Evolutionary conservation across 345 rosid species (phyloP).

Genomic region (Melastoma malabathricum): DNA sequence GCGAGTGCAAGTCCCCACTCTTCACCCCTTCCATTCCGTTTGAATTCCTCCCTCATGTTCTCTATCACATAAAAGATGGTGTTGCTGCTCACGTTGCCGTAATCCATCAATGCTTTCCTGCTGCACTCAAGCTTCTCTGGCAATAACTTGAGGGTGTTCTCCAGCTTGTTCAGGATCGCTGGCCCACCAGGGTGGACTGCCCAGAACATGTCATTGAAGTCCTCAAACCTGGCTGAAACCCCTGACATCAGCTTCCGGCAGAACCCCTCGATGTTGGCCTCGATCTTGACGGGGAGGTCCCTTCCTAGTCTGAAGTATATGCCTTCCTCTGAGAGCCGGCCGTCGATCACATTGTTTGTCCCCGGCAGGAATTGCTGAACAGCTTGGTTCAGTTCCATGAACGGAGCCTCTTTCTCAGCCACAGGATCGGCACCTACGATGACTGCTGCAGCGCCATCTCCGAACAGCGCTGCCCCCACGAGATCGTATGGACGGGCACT

Average conservation of each 20-base stretch:
- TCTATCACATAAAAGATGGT: constrained; percentile 79
- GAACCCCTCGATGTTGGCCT: constrained; percentile 72
- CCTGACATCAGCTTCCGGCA: constrained; percentile 55
- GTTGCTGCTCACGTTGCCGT: constrained; percentile 85
- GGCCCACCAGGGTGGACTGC: constrained; percentile 96
- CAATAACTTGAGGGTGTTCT: constrained; percentile 35
- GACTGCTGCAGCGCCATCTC: constrained; percentile 86
- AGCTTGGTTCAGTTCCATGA: constrained; percentile 73
- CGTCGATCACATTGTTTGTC: constrained; percentile 68
- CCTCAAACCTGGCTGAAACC: constrained; percentile 18
- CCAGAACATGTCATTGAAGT: constrained; percentile 80
- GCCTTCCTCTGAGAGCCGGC: constrained; percentile 71
- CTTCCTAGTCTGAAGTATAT: constrained; percentile 82
- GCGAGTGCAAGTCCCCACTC: constrained; percentile 93
- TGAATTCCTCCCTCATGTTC: constrained; percentile 67
- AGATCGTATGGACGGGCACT: constrained; percentile 76
- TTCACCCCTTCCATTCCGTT: constrained; percentile 25
- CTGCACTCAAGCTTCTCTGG: constrained; percentile 59
- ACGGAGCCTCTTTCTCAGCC: constrained; percentile 41
- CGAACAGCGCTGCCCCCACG: constrained; percentile 91
- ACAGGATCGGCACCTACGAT: constrained; percentile 60
- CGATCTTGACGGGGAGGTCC: constrained; percentile 83
- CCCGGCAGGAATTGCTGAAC: constrained; percentile 80
- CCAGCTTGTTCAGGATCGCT: constrained; percentile 74
- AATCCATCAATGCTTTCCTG: constrained; percentile 71